Conservation (phyloP, 176 grass and related monocot genomes). For the Oryza meridionalis region DNA sequence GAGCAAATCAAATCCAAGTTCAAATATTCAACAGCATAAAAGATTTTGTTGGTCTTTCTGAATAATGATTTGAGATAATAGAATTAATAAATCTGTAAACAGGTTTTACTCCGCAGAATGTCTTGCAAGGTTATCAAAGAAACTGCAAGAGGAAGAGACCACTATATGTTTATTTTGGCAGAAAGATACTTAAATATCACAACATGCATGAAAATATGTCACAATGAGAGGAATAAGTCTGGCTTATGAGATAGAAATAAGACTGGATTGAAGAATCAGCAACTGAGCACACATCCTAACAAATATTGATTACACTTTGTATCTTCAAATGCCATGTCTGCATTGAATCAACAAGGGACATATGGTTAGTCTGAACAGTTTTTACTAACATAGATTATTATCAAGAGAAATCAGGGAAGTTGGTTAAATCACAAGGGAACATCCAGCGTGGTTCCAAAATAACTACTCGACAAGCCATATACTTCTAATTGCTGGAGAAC, state of each 20-base stretch:
- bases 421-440: neutral
- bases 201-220: neutral
- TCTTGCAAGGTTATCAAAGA: neutral
- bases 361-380: neutral
- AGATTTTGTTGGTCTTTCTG: neutral
- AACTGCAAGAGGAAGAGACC: neutral
- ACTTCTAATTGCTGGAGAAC: neutral
- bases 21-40: neutral
- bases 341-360: neutral
- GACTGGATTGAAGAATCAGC: neutral
- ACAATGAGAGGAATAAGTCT: neutral
- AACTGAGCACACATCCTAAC: neutral
- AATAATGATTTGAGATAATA: neutral
- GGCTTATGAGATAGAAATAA: neutral
- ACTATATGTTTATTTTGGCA: neutral
- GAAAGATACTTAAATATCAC: neutral
- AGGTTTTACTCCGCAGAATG: neutral
- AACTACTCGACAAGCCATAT: neutral
- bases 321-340: neutral
- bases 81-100: neutral
- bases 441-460: neutral
- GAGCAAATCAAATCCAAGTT: neutral
- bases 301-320: neutral
- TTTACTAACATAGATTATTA: neutral
- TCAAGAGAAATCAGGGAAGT: neutral